Conservation (phyloP, 306 rosid genomes). For the Abrus pulchellus region DNA sequence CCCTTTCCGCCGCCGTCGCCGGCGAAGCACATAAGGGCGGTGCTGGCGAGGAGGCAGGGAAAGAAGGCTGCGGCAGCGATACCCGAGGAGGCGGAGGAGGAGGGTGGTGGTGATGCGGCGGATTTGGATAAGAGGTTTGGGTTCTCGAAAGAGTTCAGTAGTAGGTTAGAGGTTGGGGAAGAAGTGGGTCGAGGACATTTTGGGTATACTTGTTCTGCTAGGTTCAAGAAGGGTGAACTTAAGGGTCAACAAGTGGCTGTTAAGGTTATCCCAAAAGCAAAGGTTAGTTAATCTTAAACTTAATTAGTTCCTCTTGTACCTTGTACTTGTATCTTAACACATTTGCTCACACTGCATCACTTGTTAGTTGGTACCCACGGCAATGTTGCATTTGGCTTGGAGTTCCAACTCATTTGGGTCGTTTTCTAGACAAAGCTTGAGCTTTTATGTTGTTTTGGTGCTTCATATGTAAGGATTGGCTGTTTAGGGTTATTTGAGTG, state of each 20-base stretch:
- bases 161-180: constrained; percentile 85
- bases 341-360: neutral
- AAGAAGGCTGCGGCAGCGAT: constrained; percentile 72
- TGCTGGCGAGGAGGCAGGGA: constrained; percentile 82
- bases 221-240: constrained; percentile 89
- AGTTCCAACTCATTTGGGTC: constrained; percentile 6
- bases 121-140: constrained; percentile 97
- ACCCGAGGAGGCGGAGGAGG: constrained; percentile 84
- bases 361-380: constrained; percentile 14
- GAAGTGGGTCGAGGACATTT: constrained; percentile 99
- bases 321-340: neutral
- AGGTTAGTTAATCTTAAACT: constrained; percentile 55
- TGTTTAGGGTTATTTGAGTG: constrained; percentile 43
- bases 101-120: constrained; percentile 57
- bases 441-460: constrained; percentile 20
- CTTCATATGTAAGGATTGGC: constrained; percentile 21
- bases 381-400: constrained; percentile 2
- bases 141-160: constrained; percentile 84
- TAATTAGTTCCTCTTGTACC: neutral
- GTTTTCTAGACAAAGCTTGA: constrained; percentile 32
- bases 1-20: constrained; percentile 99
- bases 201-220: constrained; percentile 99
- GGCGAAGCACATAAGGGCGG: constrained; percentile 90
- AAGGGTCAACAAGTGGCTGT: constrained; percentile 96
- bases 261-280: constrained; percentile 89